Conservation (phyloP, 371 early-diverging fungal species). For the Rhizopus arrhizus region DNA sequence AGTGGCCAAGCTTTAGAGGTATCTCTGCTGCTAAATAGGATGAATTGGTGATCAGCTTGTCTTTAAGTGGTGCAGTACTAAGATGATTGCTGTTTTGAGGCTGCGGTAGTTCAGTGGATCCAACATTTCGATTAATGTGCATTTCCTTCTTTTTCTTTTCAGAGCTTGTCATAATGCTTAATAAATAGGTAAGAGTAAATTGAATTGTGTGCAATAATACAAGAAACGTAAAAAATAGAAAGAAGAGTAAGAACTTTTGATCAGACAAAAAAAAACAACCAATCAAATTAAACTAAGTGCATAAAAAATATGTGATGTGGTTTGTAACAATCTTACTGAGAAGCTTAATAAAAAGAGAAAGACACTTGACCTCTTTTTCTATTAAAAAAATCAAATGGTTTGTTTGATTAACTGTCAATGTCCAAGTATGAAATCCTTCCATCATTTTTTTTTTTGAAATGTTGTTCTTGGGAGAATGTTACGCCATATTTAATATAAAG, state of each 20-base stretch:
- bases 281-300: not conserved
- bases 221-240: not conserved
- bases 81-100: conserved; percentile 52
- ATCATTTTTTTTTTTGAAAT: too few relatives aligned
- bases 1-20: conserved; percentile 54
- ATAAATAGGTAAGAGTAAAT: not conserved
- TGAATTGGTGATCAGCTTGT: conserved; percentile 51
- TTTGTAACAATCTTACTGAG: too few relatives aligned
- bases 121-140: not conserved
- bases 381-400: too few relatives aligned
- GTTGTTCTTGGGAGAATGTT: too few relatives aligned
- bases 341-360: too few relatives aligned
- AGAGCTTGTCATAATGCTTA: not conserved
- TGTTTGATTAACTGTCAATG: too few relatives aligned
- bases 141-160: not conserved
- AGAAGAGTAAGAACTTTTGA: not conserved
- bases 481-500: too few relatives aligned
- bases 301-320: not conserved
- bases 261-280: not conserved
- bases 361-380: too few relatives aligned
- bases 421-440: too few relatives aligned
- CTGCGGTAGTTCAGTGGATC: conserved; percentile 37
- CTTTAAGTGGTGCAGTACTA: conserved; percentile 49
- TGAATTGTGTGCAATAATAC: not conserved
- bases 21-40: conserved; percentile 57